Evolutionary conservation across 305 asterid genomes (phyloP), one percentile per base, ranked within the genome.

Genomic region (Fraxinus angustifolia): DNA sequence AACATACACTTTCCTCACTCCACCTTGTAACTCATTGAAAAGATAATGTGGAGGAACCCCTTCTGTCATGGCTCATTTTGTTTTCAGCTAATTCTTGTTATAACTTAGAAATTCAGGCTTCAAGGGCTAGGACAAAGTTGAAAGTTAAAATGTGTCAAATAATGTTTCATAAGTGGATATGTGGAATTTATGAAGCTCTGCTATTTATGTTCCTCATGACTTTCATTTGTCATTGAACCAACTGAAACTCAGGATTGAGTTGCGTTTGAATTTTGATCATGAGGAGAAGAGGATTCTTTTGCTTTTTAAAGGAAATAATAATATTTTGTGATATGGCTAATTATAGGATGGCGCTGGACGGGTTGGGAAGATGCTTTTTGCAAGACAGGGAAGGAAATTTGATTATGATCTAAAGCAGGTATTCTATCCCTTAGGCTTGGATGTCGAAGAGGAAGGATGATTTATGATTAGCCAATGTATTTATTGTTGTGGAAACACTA

Each of bases 271-370:
- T 56, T 56, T 56, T 75, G 78, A 82, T 78, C 36, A 48, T 45
- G 78, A 80, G 83, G 73, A 73, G 67, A 53, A 56, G 67, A 56
- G 67, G 67, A 56, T 17, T 48, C 11, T 67, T n/a, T 50, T 50
- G 62, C 23, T 50, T 53, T 35, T 81, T 19, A 10, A 74, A 72
- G 60, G 70, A 83, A 74, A 82, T 83, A 81, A 82, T 76, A 79
- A 65, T 67, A 35, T 12, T 65, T 14, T 76, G 30, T 38, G 42
- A 48, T 48, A 62, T 84, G 80, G 58, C 62, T 33, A 81, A 76
- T 80, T 86, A 67, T 80, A 95, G 99, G 99, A 96, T 85, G 99
- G 99, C 17, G 97, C 97, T 87, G 99, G 99, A 30, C 91, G 98
- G 81, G 94, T 96, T 79, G 99, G 99, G 77, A 96, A 93, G 87